These are phyloP conservation scores for Suillus subalutaceus DNA, from an alignment of 768 basidiomycete genomes.

Conservation along the genomic window DNA sequence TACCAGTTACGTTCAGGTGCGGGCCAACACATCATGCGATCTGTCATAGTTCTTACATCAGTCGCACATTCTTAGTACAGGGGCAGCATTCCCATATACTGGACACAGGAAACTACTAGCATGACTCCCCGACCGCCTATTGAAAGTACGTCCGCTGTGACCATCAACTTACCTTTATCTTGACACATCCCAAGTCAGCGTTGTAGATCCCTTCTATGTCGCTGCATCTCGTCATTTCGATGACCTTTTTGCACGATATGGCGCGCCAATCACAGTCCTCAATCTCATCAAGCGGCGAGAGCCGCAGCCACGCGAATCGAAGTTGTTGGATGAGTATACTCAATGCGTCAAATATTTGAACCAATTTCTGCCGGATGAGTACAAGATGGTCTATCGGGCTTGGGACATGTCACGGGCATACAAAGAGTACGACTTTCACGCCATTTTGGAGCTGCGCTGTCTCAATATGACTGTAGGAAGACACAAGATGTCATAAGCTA, in stretches of 20 bases:
- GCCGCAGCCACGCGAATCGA: slow-evolving; percentile 82
- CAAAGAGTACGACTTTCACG: slow-evolving; percentile 70
- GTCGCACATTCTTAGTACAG: slow-evolving; percentile 60
- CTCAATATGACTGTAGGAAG: slow-evolving; percentile 54
- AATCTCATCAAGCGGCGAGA: slow-evolving; percentile 92
- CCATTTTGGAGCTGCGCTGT: background rate
- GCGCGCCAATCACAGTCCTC: slow-evolving; percentile 84
- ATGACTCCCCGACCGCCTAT: slow-evolving; percentile 96
- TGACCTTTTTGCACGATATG: slow-evolving; percentile 86
- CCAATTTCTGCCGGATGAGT: slow-evolving; percentile 86
- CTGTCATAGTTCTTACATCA: slow-evolving; percentile 2
- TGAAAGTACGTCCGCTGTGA: slow-evolving; percentile 65
- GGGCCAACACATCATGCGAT: slow-evolving; percentile 4
- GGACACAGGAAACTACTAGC: slow-evolving; percentile 91
- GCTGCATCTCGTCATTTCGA: slow-evolving; percentile 95
- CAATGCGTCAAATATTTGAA: slow-evolving; percentile 93
- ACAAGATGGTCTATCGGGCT: slow-evolving; percentile 88
- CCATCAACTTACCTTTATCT: slow-evolving; percentile 9
- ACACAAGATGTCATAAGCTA: slow-evolving; percentile 96
- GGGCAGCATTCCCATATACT: slow-evolving; percentile 94
- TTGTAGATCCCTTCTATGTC: slow-evolving; percentile 93
- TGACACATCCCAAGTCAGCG: slow-evolving; percentile 62
- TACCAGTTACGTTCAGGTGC: slow-evolving; percentile 92
- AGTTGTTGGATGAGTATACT: slow-evolving; percentile 87
- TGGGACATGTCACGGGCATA: slow-evolving; percentile 98